Base-by-base conservation (phyloP, 331 rosid genomes). In the Acacia concinna region DNA sequence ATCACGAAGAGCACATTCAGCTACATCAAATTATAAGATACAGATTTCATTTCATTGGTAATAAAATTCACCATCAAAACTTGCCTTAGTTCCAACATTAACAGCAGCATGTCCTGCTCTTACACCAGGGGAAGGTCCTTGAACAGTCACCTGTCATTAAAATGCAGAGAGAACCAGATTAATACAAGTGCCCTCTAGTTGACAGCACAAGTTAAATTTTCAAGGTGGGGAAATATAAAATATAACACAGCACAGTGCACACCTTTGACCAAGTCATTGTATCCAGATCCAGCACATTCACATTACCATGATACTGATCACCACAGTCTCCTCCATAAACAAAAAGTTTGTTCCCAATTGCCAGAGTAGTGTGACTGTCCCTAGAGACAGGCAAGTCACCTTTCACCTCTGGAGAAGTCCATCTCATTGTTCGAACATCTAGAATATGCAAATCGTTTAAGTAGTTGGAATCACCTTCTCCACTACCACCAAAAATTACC, bases 301-400 rank as follows among this genome's bases (percentile, higher is more conserved):
- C 88, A 23, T 88, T 90, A 1, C 99, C 97, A 57, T 88, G 90
- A 75, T 96, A 96, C 71, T 86, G 90, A 78, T 93, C 98, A 20
- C 99, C 99, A 49, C 89, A 86, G 73, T 95, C 99, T 43, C 99
- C 99, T 11, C 99, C 99, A 78, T 95, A 95, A 17, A 95, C 92
- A 64, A 93, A 68, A 79, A 95, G 83, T 87, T 90, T 93, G 83
- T 83, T 88, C 52, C 99, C 99, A 41, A 91, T 60, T 17, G 96
- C 88, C 67, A 88, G 84, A 73, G 90, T 81, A 25, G 86, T 85
- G 78, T 95, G 99, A 80, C 99, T 95, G 60, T 95, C 99, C 80
- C 99, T 89, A 59, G 98, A 98, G 54, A 84, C 87, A 41, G 99
- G 99, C 51, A 93, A 31, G 66, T 91, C 96, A 43, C 98, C 98